Evolutionary conservation across 495 filamentous ascomycete species (phyloP).

Genomic region (Thozetella sp.): DNA sequence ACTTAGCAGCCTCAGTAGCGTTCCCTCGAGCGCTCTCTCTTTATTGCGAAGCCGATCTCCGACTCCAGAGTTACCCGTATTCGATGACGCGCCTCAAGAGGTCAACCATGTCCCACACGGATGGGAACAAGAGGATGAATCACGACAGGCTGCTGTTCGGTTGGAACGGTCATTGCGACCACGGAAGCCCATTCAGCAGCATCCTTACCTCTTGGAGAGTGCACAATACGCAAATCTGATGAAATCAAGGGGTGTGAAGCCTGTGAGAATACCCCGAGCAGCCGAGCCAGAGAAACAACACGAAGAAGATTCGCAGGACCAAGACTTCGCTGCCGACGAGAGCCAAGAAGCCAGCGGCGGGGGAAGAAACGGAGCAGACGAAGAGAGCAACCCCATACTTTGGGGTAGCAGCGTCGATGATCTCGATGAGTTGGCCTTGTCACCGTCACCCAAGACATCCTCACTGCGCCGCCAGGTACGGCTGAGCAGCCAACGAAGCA

Average conservation of each 20-base stretch:
- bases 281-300: conserved; percentile 23
- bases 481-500: conserved; percentile 21
- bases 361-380: conserved; percentile 15
- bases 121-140: conserved; percentile 14
- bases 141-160: conserved; percentile 17
- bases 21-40: background rate
- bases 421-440: conserved; percentile 25
- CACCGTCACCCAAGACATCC: conserved; percentile 28
- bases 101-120: background rate
- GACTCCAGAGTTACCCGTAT: background rate
- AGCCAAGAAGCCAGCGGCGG: conserved; percentile 33
- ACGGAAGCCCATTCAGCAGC: conserved; percentile 74
- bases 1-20: background rate
- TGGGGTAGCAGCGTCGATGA: conserved; percentile 15
- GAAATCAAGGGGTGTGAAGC: conserved; percentile 63
- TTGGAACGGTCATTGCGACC: conserved; percentile 57
- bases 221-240: conserved; percentile 64
- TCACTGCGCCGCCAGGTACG: conserved; percentile 9
- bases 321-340: conserved; percentile 50
- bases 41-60: background rate
- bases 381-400: conserved; percentile 25
- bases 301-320: conserved; percentile 50
- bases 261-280: conserved; percentile 51
- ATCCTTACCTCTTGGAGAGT: conserved; percentile 70
- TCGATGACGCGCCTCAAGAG: background rate